phyloP scores from a whole-genome alignment of 768 basidiomycete genomes.

The Mycena belliarum region DNA sequence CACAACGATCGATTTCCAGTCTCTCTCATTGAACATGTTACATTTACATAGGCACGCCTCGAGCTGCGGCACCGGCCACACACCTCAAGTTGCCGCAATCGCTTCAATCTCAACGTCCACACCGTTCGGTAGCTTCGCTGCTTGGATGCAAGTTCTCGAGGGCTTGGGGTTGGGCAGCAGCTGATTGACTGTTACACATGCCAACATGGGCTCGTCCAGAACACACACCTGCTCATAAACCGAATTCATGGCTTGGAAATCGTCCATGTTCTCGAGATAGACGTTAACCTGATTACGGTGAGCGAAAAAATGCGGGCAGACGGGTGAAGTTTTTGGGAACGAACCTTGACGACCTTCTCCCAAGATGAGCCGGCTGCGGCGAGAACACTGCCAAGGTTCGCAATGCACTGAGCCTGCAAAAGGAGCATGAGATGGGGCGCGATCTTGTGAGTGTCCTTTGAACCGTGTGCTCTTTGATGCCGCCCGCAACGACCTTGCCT shows the following conservation, averaged over 20 bases:
- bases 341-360: conserved; percentile 53
- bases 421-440: not conserved
- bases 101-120: conserved; percentile 77
- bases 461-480: conserved; percentile 63
- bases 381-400: conserved; percentile 55
- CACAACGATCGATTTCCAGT: no score
- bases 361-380: conserved; percentile 56
- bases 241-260: conserved; percentile 59
- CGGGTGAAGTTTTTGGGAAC: not conserved
- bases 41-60: no score
- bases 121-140: conserved; percentile 64
- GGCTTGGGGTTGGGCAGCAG: conserved; percentile 62
- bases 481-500: conserved; percentile 55
- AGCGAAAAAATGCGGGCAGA: not conserved
- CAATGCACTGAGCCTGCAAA: conserved; percentile 54
- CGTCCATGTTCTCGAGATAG: conserved; percentile 61
- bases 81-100: conserved; percentile 38
- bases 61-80: no score
- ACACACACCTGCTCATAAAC: conserved; percentile 58
- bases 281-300: conserved; percentile 44
- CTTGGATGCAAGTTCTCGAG: conserved; percentile 76
- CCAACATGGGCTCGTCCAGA: no score
- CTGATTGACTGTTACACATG: conserved; percentile 26
- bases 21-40: no score
- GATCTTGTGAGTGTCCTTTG: conserved; percentile 20